Conservation (phyloP, 2,329 filamentous ascomycete genomes). For the Colletotrichum falcatum region DNA sequence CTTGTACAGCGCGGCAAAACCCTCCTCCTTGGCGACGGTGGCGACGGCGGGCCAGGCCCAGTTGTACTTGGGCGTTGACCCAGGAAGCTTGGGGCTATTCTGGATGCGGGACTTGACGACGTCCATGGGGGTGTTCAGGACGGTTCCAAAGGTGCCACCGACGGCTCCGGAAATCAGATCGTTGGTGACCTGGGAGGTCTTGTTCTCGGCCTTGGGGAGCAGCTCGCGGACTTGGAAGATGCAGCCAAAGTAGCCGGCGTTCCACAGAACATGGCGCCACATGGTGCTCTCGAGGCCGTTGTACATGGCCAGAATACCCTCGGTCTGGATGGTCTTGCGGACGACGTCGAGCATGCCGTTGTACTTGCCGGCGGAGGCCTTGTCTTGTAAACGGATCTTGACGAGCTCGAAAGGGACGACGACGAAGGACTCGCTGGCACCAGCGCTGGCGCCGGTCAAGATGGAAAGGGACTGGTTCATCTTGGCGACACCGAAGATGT, state of each 20-base stretch:
- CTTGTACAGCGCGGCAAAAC: constrained; percentile 93
- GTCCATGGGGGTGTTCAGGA: constrained; percentile 95
- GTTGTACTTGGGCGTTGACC: constrained; percentile 92
- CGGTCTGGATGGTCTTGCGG: constrained; percentile 82
- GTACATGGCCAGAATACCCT: constrained; percentile 91
- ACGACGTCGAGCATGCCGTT: constrained; percentile 85
- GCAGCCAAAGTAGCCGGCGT: constrained; percentile 96
- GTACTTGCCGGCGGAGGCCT: constrained; percentile 90
- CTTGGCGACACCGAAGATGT: constrained; percentile 83
- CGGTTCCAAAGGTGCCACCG: constrained; percentile 89
- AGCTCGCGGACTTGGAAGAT: constrained; percentile 96
- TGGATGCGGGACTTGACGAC: constrained; percentile 99
- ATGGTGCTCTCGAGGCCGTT: constrained; percentile 96
- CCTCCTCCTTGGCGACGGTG: constrained; percentile 93
- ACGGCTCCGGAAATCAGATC: constrained; percentile 88
- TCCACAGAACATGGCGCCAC: constrained; percentile 94
- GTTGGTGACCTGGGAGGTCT: constrained; percentile 84
- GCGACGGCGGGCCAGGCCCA: constrained; percentile 93
- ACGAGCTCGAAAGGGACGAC: constrained; percentile 98
- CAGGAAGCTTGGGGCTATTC: constrained; percentile 88
- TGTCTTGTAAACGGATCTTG: constrained; percentile 98
- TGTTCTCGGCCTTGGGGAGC: constrained; percentile 83
- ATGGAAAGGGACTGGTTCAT: constrained; percentile 94
- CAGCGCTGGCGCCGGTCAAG: constrained; percentile 92
- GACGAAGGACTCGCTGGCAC: constrained; percentile 95